These are phyloP conservation scores for Neurospora sublineolata DNA, from an alignment of 495 filamentous ascomycete genomes.

Conservation along the genomic window DNA sequence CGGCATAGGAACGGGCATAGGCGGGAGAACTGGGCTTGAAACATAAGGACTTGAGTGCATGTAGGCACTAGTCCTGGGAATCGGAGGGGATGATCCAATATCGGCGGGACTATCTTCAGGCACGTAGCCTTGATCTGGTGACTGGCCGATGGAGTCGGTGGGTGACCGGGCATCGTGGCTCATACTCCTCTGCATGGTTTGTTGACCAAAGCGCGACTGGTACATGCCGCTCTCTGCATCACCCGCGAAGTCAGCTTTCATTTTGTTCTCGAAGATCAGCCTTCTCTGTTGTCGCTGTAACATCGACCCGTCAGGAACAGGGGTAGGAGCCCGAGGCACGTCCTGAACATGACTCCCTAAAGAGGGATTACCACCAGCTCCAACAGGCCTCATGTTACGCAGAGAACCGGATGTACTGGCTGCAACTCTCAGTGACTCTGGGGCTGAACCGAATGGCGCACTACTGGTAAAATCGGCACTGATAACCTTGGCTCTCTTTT, in stretches of 20 bases:
- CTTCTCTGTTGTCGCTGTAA: constrained; percentile 19
- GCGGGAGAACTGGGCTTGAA: constrained; percentile 66
- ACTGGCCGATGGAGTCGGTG: constrained; percentile 36
- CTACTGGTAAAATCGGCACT: constrained; percentile 57
- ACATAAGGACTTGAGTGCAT: constrained; percentile 41
- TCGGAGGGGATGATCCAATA: constrained; percentile 70
- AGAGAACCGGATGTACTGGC: constrained; percentile 81
- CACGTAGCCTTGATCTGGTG: constrained; percentile 44
- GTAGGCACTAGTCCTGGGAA: constrained; percentile 42
- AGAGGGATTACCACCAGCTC: constrained; percentile 41
- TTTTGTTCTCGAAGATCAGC: constrained; percentile 7
- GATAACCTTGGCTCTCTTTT: constrained; percentile 64
- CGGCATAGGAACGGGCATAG: constrained; percentile 34
- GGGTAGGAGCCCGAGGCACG: constrained; percentile 70
- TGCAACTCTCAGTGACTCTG: constrained; percentile 73
- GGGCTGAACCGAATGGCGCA: constrained; percentile 54
- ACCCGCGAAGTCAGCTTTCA: constrained; percentile 11
- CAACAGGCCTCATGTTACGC: constrained; percentile 69
- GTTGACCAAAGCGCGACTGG: constrained; percentile 6
- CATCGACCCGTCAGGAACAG: constrained; percentile 42
- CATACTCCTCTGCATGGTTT: constrained; percentile 9
- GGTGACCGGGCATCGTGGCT: constrained; percentile 32
- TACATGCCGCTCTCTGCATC: constrained; percentile 9
- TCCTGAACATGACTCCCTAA: constrained; percentile 52
- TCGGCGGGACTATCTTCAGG: constrained; percentile 46